These are phyloP conservation scores for Daedaleopsis sinensis DNA, from an alignment of 768 basidiomycete species.

Conservation along the genomic window DNA sequence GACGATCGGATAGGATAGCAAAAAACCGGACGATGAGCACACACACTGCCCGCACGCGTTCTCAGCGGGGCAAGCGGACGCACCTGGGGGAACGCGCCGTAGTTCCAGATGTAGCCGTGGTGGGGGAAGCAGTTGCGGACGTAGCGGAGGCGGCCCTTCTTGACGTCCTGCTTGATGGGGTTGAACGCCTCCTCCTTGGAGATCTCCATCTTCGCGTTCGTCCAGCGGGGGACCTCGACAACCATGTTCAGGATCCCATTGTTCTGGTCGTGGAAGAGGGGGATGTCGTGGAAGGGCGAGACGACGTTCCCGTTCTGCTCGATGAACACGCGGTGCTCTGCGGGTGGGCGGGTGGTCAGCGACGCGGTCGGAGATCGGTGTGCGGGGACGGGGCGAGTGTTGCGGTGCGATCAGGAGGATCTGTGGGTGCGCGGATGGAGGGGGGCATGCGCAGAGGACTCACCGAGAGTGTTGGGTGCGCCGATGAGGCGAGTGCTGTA, in stretches of 20 bases:
- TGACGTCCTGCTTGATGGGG: conserved; percentile 99
- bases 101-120: conserved; percentile 99
- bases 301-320: conserved; percentile 86
- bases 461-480: conserved; percentile 93
- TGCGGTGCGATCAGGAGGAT: conserved; percentile 17
- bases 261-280: conserved; percentile 95
- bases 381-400: conserved; percentile 11
- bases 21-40: neutral
- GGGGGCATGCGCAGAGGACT: conserved; percentile 21
- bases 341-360: neutral
- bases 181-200: conserved; percentile 99
- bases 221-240: conserved; percentile 98
- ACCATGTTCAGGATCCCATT: conserved; percentile 98
- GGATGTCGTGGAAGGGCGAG: conserved; percentile 94
- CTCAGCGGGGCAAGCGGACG: conserved; percentile 23
- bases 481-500: conserved; percentile 80
- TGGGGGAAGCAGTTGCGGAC: conserved; percentile 99
- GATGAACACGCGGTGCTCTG: conserved; percentile 95
- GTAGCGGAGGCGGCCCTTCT: conserved; percentile 93
- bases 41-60: neutral
- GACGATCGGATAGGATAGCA: neutral
- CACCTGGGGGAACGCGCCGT: conserved; percentile 98
- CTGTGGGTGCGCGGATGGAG: conserved; percentile 22
- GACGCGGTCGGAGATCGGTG: neutral
- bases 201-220: conserved; percentile 99